A percentile compares a stretch with the other conserved stretches of the same genome.
Conservation (phyloP, 2,329 filamentous ascomycete species). For the Hypoxylon sp. region DNA sequence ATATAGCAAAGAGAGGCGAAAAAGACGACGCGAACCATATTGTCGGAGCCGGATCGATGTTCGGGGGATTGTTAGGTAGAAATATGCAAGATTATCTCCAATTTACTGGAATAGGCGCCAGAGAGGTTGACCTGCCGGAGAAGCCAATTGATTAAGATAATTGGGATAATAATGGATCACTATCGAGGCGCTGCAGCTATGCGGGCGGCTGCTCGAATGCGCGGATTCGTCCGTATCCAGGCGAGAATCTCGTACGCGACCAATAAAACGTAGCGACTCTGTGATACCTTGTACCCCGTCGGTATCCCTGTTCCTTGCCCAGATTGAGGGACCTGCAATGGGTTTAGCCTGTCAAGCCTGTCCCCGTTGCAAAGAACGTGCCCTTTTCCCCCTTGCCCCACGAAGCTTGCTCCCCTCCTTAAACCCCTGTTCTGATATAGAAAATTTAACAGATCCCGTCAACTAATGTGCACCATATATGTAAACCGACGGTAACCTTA, state of each 20-base stretch:
- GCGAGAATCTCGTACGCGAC: constrained; percentile 43
- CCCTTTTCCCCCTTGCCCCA: constrained; percentile 22
- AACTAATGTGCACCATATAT: constrained; percentile 34
- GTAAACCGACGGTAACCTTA: no score
- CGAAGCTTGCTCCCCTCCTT: constrained; percentile 9
- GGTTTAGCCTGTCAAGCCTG: constrained; percentile 40
- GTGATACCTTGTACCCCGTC: constrained; percentile 45
- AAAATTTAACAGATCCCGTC: constrained; percentile 35
- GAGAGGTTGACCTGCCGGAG: constrained; percentile 35
- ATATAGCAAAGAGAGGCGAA: constrained; percentile 27
- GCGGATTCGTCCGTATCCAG: constrained; percentile 52
- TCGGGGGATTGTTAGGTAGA: constrained; percentile 39
- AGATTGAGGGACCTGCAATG: constrained; percentile 25
- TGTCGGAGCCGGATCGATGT: constrained; percentile 29
- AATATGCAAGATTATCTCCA: constrained; percentile 43
- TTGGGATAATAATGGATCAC: constrained; percentile 50
- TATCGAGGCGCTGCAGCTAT: constrained; percentile 33
- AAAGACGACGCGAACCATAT: constrained; percentile 41
- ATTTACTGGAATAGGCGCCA: constrained; percentile 40
- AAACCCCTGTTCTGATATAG: constrained; percentile 24
- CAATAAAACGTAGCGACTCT: constrained; percentile 44
- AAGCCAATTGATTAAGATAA: constrained; percentile 46
- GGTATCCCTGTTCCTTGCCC: constrained; percentile 29
- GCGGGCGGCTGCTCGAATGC: constrained; percentile 50
- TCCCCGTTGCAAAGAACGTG: constrained; percentile 38